Percentiles rank a stretch among this genome's conserved stretches.
These are phyloP conservation scores for Singerocomus inundabilis DNA, from an alignment of 1,284 basidiomycete species.

Conservation along the genomic window DNA sequence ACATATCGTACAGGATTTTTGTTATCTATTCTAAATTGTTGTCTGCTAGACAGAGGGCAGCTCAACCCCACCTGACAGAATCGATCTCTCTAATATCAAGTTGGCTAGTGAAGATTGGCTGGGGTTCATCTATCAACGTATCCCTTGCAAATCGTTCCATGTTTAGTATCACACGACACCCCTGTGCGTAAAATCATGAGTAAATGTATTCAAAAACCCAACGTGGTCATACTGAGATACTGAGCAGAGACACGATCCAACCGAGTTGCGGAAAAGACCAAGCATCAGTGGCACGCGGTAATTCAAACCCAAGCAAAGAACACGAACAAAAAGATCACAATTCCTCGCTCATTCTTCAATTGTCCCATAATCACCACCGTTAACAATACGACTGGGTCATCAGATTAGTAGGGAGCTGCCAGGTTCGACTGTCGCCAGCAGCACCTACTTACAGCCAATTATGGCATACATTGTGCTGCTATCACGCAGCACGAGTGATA, in stretches of 20 bases:
- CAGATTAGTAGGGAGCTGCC: not conserved
- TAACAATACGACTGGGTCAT: slow-evolving; percentile 10
- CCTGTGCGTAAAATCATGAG: slow-evolving; percentile 8
- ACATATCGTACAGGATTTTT: no score
- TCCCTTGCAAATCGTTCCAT: slow-evolving; percentile 23
- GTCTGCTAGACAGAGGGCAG: not conserved
- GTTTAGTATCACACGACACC: slow-evolving; percentile 20
- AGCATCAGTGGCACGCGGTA: slow-evolving; percentile 11
- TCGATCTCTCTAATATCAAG: not conserved
- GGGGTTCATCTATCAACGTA: not conserved
- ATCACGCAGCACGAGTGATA: slow-evolving; percentile 25
- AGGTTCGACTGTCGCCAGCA: no score
- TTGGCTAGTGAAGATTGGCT: slow-evolving; percentile 12
- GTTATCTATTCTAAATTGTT: no score
- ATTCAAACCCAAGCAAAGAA: not conserved
- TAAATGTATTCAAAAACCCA: not conserved
- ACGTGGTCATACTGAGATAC: slow-evolving; percentile 14
- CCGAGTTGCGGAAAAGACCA: slow-evolving; percentile 3
- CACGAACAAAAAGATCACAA: slow-evolving; percentile 21
- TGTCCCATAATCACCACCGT: slow-evolving; percentile 6
- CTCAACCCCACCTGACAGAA: no score
- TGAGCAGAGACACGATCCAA: slow-evolving; percentile 15
- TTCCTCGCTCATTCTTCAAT: slow-evolving; percentile 9
- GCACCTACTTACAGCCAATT: slow-evolving; percentile 9
- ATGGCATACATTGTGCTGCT: slow-evolving; percentile 11